Evolutionary conservation across 202 grass and related monocot genomes (phyloP).

Genomic region (Setaria italica): DNA sequence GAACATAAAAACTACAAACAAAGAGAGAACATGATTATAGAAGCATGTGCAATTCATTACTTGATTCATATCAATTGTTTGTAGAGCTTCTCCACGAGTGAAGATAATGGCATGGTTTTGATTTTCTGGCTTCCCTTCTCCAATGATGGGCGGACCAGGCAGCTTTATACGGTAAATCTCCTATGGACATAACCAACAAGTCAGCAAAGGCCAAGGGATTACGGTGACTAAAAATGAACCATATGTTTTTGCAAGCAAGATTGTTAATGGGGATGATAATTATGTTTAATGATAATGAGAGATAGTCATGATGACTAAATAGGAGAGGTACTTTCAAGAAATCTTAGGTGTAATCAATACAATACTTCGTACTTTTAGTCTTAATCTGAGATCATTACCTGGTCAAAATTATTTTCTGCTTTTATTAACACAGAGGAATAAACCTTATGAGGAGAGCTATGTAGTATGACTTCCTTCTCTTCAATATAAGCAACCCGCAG

Average conservation of each 20-base stretch:
- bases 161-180: conserved; percentile 93
- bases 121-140: conserved; percentile 98
- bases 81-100: conserved; percentile 93
- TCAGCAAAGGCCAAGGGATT: background rate
- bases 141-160: conserved; percentile 81
- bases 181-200: conserved; percentile 51
- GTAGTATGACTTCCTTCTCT: conserved; percentile 81
- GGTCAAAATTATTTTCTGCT: conserved; percentile 89
- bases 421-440: conserved; percentile 96
- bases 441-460: conserved; percentile 54
- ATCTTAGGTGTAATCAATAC: conserved; percentile 1
- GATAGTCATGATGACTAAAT: conserved; percentile 7
- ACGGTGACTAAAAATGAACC: background rate
- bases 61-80: conserved; percentile 99
- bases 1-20: conserved; percentile 17
- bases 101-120: conserved; percentile 98
- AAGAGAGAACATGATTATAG: background rate
- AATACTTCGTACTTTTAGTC: background rate
- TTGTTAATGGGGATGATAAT: conserved; percentile 19
- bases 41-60: conserved; percentile 53
- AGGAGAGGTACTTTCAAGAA: background rate
- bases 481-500: conserved; percentile 95
- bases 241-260: conserved; percentile 7
- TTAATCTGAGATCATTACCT: conserved; percentile 65
- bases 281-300: conserved; percentile 16